Base-by-base conservation (phyloP, 192 early-diverging fungal genomes). In the Powellomyces hirtus region DNA sequence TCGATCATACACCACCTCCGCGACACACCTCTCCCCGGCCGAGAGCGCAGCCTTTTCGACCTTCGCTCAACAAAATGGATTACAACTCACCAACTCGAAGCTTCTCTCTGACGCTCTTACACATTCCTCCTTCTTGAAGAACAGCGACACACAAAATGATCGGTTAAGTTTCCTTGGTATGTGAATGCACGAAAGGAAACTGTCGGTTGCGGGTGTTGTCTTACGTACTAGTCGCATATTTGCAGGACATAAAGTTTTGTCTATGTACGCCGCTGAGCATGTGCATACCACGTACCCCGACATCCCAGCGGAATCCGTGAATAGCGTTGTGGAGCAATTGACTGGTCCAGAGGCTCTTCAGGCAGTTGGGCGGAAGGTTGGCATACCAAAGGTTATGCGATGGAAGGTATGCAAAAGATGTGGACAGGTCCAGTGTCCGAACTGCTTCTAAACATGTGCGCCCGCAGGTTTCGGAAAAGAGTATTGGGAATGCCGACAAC, bases 201-300 rank as follows among this genome's bases (percentile, higher is more conserved):
- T 24, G 11, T 58, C 4, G 6, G 10, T 58, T 24, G 6, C 2
- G 16, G 59, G 16, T 60, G 59, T 36, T 18, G 20, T 10, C 6
- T 4, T 29, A 60, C 36, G 34, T 10, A 24, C 16, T 11, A 26
- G 10, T 10, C 13, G 51, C 16, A 53, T 20, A 18, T 40, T 13
- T 60, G 33, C 38, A 60, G 59, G 59, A 16, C n/a, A n/a, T 2
- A 60, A 60, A 29, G 59, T 60, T 2, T 20, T 60, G 29, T 20
- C 59, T 20, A 7, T 60, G 14, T 40, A 60, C 34, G 59, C 29
- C 7, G 29, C 59, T 2, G 36, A 60, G n/a, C 59, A 60, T 40
- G 37, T 60, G 4, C 59, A 38, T 8, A 36, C 3, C 36, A 16
- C 16, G 13, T 40, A 38, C 38, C 36, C 59, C 18, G 59, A 40